Evolutionary conservation across 129 eudicot genomes (phyloP), one percentile per base, ranked within the genome.

Genomic region (Logfia minima): DNA sequence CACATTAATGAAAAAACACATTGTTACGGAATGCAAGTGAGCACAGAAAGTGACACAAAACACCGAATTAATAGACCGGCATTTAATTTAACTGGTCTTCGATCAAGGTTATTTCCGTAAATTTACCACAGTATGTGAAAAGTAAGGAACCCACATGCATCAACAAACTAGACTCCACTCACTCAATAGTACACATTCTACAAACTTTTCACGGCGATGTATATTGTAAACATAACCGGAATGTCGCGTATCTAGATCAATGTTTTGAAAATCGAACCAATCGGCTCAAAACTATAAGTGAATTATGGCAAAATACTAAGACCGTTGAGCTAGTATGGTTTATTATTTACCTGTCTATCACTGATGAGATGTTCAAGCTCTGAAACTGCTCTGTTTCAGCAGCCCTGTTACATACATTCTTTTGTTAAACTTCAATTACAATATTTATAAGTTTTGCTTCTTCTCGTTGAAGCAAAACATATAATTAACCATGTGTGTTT

Each of bases 301-400:
- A 23, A 24, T 14, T 26, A 31, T 17, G 9, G 21, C 26, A 29
- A 29, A 31, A 64, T 10, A 4, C 16, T 5, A 22, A 22, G 18
- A 16, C 41, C 6, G 0, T 5, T 35, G 9, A 35, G 41, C 18
- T 1, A 21, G 7, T 39, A 19, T 26, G 37, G 8, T 43, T 69
- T 61, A 17, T 34, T 45, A 22, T 68, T 16, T 70, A 90, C 96
- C 83, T 86, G 8, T 75, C 86, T 75, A 83, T 87, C 82, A 88
- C 80, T 76, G 96, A 76, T 77, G 89, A 83, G 84, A 78, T 80
- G 71, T 86, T 77, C 67, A 83, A 85, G 78, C 85, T 88, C 92
- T 79, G 86, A 76, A 86, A 82, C 80, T 81, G 65, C 80, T 80
- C 87, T 32, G 84, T 72, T 86, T 90, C 90, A 69, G 60, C 85